Evolutionary conservation across 306 rosid genomes (phyloP).

Genomic region (Cicer cuneatum): DNA sequence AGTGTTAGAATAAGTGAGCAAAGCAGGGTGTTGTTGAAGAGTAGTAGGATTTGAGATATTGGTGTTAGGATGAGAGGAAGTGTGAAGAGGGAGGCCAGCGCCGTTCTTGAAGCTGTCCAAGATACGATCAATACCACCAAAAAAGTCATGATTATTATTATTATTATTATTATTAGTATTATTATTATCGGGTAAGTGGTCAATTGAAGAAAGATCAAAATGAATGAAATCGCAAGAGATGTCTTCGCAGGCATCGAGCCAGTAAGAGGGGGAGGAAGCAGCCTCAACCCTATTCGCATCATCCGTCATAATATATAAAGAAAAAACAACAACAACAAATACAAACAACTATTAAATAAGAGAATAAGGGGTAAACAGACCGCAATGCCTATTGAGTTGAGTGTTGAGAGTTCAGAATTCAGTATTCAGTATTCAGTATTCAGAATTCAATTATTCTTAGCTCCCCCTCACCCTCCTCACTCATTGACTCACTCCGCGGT

Average conservation of each 20-base stretch:
- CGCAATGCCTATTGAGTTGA: slow-evolving; percentile 12
- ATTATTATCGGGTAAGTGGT: slow-evolving; percentile 39
- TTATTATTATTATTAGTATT: not conserved
- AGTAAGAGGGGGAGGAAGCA: slow-evolving; percentile 65
- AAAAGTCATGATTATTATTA: slow-evolving; percentile 74
- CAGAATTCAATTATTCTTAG: too few relatives aligned
- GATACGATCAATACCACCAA: slow-evolving; percentile 89
- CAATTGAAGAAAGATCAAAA: slow-evolving; percentile 54
- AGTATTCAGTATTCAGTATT: too few relatives aligned
- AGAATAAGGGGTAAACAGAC: slow-evolving; percentile 53
- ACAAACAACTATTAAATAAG: not conserved
- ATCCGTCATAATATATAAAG: not conserved
- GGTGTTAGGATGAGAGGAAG: not conserved
- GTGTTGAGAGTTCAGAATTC: too few relatives aligned
- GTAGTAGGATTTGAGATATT: not conserved
- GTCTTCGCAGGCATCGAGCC: slow-evolving; percentile 95
- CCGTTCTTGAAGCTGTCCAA: slow-evolving; percentile 85
- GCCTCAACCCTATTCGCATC: not conserved
- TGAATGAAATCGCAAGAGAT: slow-evolving; percentile 80
- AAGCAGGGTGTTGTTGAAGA: not conserved
- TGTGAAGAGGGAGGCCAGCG: slow-evolving; percentile 58
- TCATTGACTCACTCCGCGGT: slow-evolving; percentile 50
- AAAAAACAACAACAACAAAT: not conserved
- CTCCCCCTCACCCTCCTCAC: too few relatives aligned
- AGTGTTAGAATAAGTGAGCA: not conserved